Evolutionary conservation across 2,329 filamentous ascomycete genomes (phyloP).

Genomic region (Alternaria brassicae): DNA sequence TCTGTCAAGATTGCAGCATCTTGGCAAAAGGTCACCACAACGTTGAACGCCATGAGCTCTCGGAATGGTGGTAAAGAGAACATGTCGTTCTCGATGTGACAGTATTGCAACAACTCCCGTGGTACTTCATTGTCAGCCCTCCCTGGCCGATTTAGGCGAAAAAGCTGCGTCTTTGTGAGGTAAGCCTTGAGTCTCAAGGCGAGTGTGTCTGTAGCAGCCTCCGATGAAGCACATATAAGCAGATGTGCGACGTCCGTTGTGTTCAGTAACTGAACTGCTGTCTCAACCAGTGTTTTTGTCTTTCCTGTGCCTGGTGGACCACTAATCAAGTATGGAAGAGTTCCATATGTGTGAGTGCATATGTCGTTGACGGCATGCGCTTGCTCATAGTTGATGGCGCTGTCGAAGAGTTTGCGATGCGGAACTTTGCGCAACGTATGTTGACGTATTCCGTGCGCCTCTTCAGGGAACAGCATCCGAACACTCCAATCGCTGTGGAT

Average conservation of each 20-base stretch:
- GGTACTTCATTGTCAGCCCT: slow-evolving; percentile 55
- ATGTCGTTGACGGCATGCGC: slow-evolving; percentile 55
- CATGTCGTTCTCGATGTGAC: slow-evolving; percentile 50
- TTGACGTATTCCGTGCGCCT: slow-evolving; percentile 50
- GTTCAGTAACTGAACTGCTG: slow-evolving; percentile 46
- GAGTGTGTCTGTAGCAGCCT: slow-evolving; percentile 56
- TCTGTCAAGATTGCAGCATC: slow-evolving; percentile 53
- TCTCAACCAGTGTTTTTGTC: slow-evolving; percentile 60
- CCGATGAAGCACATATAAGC: slow-evolving; percentile 56
- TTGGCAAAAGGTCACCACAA: slow-evolving; percentile 54
- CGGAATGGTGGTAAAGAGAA: slow-evolving; percentile 52
- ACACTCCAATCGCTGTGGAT: slow-evolving; percentile 40
- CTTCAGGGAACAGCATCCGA: slow-evolving; percentile 55
- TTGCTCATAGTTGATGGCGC: slow-evolving; percentile 58
- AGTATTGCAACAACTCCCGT: slow-evolving; percentile 48
- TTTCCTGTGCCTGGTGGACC: slow-evolving; percentile 62
- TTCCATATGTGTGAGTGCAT: slow-evolving; percentile 52
- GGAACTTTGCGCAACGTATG: slow-evolving; percentile 46
- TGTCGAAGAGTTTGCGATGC: slow-evolving; percentile 50
- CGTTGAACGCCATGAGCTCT: slow-evolving; percentile 50
- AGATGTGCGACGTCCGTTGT: slow-evolving; percentile 41
- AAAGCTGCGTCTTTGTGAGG: slow-evolving; percentile 47
- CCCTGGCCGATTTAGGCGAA: slow-evolving; percentile 53
- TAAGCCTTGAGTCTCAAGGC: slow-evolving; percentile 50
- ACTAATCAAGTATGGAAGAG: slow-evolving; percentile 56